A percentile compares a stretch with the other conserved stretches of the same genome.
Conservation (phyloP, 148 eudicot genomes). For the Diospyros lotus region DNA sequence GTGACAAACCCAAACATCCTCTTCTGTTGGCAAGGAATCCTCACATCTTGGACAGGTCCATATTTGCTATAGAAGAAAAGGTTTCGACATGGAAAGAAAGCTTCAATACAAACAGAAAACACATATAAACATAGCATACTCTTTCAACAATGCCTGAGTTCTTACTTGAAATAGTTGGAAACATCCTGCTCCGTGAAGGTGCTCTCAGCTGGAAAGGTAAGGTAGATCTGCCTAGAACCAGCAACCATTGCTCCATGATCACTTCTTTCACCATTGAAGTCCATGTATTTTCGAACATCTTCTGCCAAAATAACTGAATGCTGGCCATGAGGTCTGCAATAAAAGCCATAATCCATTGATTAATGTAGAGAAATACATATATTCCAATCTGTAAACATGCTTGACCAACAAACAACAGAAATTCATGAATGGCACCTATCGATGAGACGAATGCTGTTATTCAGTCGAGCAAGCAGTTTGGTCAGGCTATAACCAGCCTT, state of each 20-base stretch:
- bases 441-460: conserved; percentile 42
- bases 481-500: conserved; percentile 60
- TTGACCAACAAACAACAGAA: neutral
- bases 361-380: neutral
- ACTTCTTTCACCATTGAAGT: conserved; percentile 26
- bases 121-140: neutral
- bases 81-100: neutral
- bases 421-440: conserved; percentile 33
- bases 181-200: conserved; percentile 54
- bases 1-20: conserved; percentile 77
- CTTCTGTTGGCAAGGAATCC: conserved; percentile 74
- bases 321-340: conserved; percentile 59
- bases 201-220: conserved; percentile 64
- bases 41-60: conserved; percentile 65
- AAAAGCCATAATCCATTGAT: neutral
- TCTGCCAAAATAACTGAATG: conserved; percentile 52
- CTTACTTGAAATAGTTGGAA: conserved; percentile 50
- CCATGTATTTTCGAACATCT: conserved; percentile 41
- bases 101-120: neutral
- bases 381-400: neutral
- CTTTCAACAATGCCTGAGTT: neutral
- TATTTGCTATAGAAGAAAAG: conserved; percentile 32
- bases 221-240: conserved; percentile 55
- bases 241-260: conserved; percentile 43
- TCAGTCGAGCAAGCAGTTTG: conserved; percentile 53